A percentile compares a stretch with the other conserved stretches of the same genome.
These are phyloP conservation scores for Talaromyces sp. DNA, from an alignment of 2,329 filamentous ascomycete species.

Conservation along the genomic window DNA sequence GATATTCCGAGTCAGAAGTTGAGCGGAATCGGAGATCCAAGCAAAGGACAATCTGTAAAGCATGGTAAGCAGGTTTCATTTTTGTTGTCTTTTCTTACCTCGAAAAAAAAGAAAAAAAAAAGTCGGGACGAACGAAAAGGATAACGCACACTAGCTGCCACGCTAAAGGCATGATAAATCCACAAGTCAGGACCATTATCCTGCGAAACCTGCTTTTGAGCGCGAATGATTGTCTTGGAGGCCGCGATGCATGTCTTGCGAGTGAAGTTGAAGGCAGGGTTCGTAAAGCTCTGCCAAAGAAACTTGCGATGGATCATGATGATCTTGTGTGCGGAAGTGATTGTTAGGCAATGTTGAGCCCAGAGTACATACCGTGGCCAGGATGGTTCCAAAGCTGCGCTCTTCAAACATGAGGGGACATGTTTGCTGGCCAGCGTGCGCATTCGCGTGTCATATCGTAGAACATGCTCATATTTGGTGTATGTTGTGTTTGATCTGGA, in stretches of 20 bases:
- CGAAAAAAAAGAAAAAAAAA: background rate
- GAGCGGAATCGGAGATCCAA: constrained; percentile 36
- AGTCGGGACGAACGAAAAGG: background rate
- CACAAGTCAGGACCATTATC: constrained; percentile 40
- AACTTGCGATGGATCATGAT: constrained; percentile 45
- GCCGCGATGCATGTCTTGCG: constrained; percentile 40
- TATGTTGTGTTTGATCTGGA: constrained; percentile 30
- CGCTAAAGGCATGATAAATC: constrained; percentile 41
- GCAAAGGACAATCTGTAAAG: constrained; percentile 30
- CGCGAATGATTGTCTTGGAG: constrained; percentile 38
- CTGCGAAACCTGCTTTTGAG: constrained; percentile 30
- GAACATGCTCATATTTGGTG: constrained; percentile 38
- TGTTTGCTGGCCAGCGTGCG: constrained; percentile 30
- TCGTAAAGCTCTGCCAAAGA: constrained; percentile 39
- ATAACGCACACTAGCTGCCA: constrained; percentile 30
- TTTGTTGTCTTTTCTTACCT: background rate
- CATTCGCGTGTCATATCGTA: constrained; percentile 38
- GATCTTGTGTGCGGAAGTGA: constrained; percentile 41
- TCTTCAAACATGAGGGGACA: constrained; percentile 33
- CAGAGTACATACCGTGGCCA: constrained; percentile 41
- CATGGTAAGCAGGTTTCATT: no score
- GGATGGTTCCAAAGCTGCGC: constrained; percentile 27
- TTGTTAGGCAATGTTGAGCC: constrained; percentile 36
- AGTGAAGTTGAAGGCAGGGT: constrained; percentile 39
- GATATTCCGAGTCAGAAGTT: constrained; percentile 16